phyloP scores from a whole-genome alignment of 176 grass and related monocot genomes.

The Carex scoparia region DNA sequence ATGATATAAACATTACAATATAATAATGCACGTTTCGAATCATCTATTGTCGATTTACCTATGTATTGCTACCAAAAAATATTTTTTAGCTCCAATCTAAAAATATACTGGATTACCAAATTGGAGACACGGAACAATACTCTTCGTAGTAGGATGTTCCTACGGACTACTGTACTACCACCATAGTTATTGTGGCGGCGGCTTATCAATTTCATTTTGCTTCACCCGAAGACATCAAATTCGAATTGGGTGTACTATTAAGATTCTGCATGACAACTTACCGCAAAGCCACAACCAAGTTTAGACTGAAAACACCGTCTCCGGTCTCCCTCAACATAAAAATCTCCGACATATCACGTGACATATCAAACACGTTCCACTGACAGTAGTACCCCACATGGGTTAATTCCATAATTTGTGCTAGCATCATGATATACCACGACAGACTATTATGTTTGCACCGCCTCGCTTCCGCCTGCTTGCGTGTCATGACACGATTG shows the following conservation, averaged over 20 bases:
- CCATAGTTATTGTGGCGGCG: background rate
- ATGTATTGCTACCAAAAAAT: background rate
- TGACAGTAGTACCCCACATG: background rate
- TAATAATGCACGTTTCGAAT: too few species aligned
- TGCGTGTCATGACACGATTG: conserved; percentile 32
- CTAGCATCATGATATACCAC: background rate
- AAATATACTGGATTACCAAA: background rate
- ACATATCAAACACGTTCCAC: background rate
- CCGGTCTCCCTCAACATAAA: background rate
- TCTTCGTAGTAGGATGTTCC: background rate
- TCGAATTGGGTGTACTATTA: background rate
- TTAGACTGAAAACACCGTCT: background rate
- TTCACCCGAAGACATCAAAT: background rate
- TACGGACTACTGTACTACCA: background rate
- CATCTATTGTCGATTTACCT: background rate
- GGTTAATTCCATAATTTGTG: background rate
- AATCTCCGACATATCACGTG: background rate
- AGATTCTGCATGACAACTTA: background rate
- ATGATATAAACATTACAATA: too few species aligned
- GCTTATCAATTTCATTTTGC: background rate
- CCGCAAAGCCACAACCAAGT: background rate
- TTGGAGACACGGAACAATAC: background rate
- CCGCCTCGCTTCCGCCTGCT: background rate
- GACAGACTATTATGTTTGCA: background rate
- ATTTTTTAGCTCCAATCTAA: background rate